These are phyloP conservation scores for Tanacetum coccineum DNA, from an alignment of 129 eudicot genomes.

Conservation along the genomic window DNA sequence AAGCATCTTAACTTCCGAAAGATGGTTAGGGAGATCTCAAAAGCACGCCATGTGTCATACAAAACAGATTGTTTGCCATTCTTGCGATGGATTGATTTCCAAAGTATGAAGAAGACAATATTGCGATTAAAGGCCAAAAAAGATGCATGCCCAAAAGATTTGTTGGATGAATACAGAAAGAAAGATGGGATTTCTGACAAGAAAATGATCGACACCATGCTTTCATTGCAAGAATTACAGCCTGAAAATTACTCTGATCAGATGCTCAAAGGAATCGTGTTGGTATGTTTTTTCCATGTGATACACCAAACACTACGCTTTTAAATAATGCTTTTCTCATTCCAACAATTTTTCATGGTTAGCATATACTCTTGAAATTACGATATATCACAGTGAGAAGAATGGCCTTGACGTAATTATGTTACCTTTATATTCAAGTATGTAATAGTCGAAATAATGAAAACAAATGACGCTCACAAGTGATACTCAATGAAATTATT, in stretches of 20 bases:
- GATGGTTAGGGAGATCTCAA: conserved; percentile 29
- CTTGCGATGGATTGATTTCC: conserved; percentile 42
- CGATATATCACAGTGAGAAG: background rate
- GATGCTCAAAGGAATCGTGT: conserved; percentile 39
- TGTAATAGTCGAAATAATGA: too few relatives aligned
- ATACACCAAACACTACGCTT: too few relatives aligned
- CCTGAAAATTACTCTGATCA: conserved; percentile 46
- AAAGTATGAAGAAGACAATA: conserved; percentile 48
- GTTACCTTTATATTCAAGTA: too few relatives aligned
- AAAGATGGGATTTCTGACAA: conserved; percentile 20
- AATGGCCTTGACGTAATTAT: too few relatives aligned
- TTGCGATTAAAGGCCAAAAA: conserved; percentile 31
- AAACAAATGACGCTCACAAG: too few relatives aligned
- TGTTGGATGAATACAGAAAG: conserved; percentile 29
- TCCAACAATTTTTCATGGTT: background rate
- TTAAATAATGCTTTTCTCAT: background rate
- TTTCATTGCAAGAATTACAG: conserved; percentile 45
- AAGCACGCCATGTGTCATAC: conserved; percentile 28
- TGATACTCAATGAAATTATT: too few relatives aligned
- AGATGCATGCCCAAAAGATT: conserved; percentile 37
- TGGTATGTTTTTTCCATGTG: conserved; percentile 23
- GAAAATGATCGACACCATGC: conserved; percentile 42
- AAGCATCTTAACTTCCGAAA: conserved; percentile 21
- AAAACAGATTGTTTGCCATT: conserved; percentile 41
- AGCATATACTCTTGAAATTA: background rate